Evolutionary conservation across 495 filamentous ascomycete species (phyloP).

Genomic region (Aspergillus campestris): DNA sequence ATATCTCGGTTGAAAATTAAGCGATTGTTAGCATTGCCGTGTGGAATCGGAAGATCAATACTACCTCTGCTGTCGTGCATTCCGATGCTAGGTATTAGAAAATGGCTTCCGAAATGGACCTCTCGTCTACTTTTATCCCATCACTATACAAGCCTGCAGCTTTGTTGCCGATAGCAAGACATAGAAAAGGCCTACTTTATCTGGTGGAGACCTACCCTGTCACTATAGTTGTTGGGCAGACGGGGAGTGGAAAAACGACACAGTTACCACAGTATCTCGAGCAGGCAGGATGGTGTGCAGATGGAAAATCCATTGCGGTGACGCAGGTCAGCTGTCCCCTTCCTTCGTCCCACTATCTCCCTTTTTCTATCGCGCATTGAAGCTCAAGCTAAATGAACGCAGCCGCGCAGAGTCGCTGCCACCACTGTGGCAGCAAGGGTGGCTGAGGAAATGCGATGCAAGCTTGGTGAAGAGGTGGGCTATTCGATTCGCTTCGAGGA

Average conservation of each 20-base stretch:
- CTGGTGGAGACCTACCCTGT: conserved; percentile 69
- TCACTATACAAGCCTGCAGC: conserved; percentile 69
- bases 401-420: conserved; percentile 89
- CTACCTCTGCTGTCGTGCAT: too few relatives aligned
- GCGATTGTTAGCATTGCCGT: too few relatives aligned
- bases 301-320: conserved; percentile 74
- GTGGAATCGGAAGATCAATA: too few relatives aligned
- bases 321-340: conserved; percentile 63
- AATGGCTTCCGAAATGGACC: conserved; percentile 44
- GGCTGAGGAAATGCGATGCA: conserved; percentile 86
- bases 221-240: conserved; percentile 80
- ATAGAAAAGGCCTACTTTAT: conserved; percentile 66
- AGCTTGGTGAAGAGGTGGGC: conserved; percentile 89
- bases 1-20: not conserved
- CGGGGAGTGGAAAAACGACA: conserved; percentile 86
- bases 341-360: not conserved
- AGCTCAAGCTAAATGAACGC: conserved; percentile 4
- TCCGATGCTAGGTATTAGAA: not conserved
- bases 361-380: not conserved
- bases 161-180: conserved; percentile 68
- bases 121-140: conserved; percentile 60
- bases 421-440: conserved; percentile 87
- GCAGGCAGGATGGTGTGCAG: conserved; percentile 79
- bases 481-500: conserved; percentile 98
- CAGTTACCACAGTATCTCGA: conserved; percentile 85